Conservation (phyloP, 2,329 filamentous ascomycete species). For the Blastomyces emzantsi region DNA sequence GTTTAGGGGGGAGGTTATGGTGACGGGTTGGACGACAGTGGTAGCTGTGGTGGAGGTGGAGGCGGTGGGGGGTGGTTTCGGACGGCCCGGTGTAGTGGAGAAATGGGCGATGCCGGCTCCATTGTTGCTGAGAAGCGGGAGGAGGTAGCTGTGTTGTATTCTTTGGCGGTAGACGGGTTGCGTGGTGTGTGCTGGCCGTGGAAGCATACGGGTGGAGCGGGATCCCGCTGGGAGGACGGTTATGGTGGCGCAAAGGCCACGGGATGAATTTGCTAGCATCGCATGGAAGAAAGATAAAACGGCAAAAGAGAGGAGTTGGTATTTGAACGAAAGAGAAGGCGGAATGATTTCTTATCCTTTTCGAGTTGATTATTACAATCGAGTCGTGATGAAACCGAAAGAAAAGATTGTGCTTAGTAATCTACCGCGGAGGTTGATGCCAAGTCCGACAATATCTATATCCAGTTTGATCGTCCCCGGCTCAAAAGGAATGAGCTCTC, state of each 20-base stretch:
- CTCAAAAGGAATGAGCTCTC: no score
- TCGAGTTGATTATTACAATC: background rate
- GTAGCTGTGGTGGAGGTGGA: background rate
- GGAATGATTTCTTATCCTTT: background rate
- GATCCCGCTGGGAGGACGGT: background rate
- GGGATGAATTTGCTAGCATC: conserved; percentile 3
- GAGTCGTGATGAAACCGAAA: background rate
- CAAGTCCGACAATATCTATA: background rate
- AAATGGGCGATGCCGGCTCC: background rate
- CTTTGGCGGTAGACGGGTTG: background rate
- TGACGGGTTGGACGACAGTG: background rate
- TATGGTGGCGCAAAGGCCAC: conserved; percentile 4
- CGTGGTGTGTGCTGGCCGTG: background rate
- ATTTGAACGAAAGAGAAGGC: background rate
- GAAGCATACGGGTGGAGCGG: background rate
- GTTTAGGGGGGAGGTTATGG: conserved; percentile 45
- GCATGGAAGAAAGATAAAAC: background rate
- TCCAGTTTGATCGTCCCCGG: no score
- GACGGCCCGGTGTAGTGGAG: background rate
- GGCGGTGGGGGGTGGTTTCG: background rate
- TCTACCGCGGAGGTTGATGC: background rate
- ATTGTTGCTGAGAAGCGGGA: background rate
- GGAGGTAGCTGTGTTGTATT: background rate
- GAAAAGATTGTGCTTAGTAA: background rate
- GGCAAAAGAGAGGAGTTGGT: background rate